Conservation (phyloP, 2,329 filamentous ascomycete species). For the Aspergillus ochraceus region DNA sequence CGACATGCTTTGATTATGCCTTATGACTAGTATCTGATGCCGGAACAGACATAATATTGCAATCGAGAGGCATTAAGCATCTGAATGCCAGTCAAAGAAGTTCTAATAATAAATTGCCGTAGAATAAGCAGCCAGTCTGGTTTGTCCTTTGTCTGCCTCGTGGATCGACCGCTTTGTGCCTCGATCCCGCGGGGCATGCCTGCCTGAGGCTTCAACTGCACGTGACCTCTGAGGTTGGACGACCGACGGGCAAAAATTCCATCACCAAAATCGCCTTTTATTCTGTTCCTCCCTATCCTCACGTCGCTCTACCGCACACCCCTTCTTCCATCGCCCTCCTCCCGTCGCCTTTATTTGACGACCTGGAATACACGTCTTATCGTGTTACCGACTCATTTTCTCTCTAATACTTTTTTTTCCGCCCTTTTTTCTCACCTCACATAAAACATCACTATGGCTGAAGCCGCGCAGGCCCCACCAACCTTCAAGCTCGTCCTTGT, state of each 20-base stretch:
- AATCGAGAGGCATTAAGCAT: slow-evolving; percentile 11
- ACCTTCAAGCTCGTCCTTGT: slow-evolving; percentile 99
- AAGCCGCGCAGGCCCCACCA: slow-evolving; percentile 53
- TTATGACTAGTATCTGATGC: slow-evolving; percentile 1
- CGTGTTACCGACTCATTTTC: slow-evolving; percentile 13
- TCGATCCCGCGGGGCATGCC: slow-evolving; percentile 17
- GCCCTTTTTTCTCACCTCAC: slow-evolving; percentile 21
- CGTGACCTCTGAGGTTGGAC: slow-evolving; percentile 20
- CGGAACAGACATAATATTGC: not conserved
- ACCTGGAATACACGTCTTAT: slow-evolving; percentile 15
- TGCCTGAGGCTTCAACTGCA: slow-evolving; percentile 20
- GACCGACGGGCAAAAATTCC: slow-evolving; percentile 29
- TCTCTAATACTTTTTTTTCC: slow-evolving; percentile 14
- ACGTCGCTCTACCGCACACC: slow-evolving; percentile 21
- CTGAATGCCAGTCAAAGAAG: not conserved
- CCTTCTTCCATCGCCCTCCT: slow-evolving; percentile 14
- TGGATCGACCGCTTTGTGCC: not conserved
- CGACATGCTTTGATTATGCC: not conserved
- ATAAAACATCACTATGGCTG: slow-evolving; percentile 59
- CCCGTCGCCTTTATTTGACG: slow-evolving; percentile 25
- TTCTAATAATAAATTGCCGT: not conserved
- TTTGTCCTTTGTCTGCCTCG: not conserved
- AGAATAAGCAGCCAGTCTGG: not conserved
- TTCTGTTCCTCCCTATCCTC: slow-evolving; percentile 29
- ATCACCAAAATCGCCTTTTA: slow-evolving; percentile 28